phyloP scores from a whole-genome alignment of 768 basidiomycete genomes.

The Suillus weaverae region DNA sequence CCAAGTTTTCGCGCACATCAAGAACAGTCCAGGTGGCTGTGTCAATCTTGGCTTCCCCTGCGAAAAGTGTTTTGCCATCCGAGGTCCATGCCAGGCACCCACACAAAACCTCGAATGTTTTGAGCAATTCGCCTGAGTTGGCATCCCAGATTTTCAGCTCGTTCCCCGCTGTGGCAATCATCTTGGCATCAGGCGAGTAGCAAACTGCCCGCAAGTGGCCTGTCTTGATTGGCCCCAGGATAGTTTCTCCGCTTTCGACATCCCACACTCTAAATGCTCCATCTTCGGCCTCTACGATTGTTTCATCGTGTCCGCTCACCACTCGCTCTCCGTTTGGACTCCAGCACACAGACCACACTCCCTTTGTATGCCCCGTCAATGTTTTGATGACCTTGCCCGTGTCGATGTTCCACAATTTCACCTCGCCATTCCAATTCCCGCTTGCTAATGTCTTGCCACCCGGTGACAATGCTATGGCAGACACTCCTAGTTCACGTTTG shows the following conservation, averaged over 20 bases:
- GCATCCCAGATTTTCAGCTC: neutral
- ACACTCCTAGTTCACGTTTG: neutral
- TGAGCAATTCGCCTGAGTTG: neutral
- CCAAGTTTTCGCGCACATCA: accelerated
- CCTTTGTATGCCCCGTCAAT: neutral
- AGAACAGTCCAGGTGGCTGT: neutral
- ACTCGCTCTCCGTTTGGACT: neutral
- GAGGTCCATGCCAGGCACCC: neutral
- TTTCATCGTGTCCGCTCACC: neutral
- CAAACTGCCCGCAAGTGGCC: neutral
- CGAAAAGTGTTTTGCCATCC: neutral
- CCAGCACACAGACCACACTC: neutral
- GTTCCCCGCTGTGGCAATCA: neutral
- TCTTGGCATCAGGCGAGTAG: neutral
- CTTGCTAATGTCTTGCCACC: neutral
- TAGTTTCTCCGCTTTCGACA: neutral
- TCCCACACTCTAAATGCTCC: neutral
- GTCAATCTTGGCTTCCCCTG: neutral
- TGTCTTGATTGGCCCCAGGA: too few relatives aligned
- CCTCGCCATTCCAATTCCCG: neutral
- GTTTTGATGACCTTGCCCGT: neutral
- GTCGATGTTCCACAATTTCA: neutral
- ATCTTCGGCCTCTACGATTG: too few relatives aligned
- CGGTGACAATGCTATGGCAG: neutral
- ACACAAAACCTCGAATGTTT: neutral